A percentile compares a stretch with the other conserved stretches of the same genome.
Conservation (phyloP, 352 stramenopile genomes). For the Pythium plurisporium region DNA sequence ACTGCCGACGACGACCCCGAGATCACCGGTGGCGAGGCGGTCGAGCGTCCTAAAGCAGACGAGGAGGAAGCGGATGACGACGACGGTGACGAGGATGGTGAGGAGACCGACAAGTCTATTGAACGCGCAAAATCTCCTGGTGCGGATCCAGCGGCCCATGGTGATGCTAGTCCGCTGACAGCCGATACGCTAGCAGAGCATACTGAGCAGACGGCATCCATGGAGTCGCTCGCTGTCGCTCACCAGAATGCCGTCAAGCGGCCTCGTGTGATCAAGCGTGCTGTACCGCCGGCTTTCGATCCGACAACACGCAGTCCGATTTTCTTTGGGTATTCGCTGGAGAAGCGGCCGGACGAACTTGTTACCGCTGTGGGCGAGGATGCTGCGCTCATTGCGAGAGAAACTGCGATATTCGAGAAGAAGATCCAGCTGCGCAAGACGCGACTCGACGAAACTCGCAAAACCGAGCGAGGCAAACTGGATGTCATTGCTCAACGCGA, state of each 20-base stretch:
- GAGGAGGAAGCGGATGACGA: slow-evolving; percentile 12
- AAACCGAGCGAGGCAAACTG: slow-evolving; percentile 53
- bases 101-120: background rate
- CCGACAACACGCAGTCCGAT: slow-evolving; percentile 40
- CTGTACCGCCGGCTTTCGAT: slow-evolving; percentile 42
- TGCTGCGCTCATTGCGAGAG: slow-evolving; percentile 23
- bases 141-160: background rate
- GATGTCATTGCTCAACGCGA: slow-evolving; percentile 47
- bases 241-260: slow-evolving; percentile 39
- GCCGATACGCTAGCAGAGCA: slow-evolving; percentile 29
- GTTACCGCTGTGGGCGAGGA: slow-evolving; percentile 33
- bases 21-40: slow-evolving; percentile 15
- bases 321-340: slow-evolving; percentile 67
- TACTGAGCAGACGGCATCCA: slow-evolving; percentile 11
- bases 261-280: slow-evolving; percentile 46
- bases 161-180: background rate
- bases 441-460: slow-evolving; percentile 30
- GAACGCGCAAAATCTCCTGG: slow-evolving; percentile 15
- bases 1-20: background rate
- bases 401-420: slow-evolving; percentile 45
- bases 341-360: slow-evolving; percentile 39
- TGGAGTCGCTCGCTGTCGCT: slow-evolving; percentile 6
- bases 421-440: slow-evolving; percentile 41
- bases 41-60: background rate
- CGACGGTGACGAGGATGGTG: slow-evolving; percentile 10